Base-by-base conservation (phyloP, 1,284 basidiomycete genomes). In the Amylostereum chailletii region DNA sequence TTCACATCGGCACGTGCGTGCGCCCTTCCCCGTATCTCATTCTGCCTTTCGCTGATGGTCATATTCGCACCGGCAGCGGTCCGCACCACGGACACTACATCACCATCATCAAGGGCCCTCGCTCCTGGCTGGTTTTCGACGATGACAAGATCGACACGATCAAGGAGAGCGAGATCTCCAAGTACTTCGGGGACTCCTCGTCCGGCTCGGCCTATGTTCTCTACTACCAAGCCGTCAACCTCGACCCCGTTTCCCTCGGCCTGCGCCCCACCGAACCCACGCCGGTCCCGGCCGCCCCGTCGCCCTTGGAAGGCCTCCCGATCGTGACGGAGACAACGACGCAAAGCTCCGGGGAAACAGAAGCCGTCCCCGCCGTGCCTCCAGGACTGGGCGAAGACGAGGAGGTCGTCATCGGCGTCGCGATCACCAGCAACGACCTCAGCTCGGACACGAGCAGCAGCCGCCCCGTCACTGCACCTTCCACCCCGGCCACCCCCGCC, bases 81-180 rank as follows among this genome's bases (percentile, higher is more conserved):
- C 92, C 93, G 19, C 87, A 96, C 61, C 95, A 98, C 61, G 95
- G 95, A 0, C 95, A 99, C 71, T 99, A 99, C 65, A 85, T 99
- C 55, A 90, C 94, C 53, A 86, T 98, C 57, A 85, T 97, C 64
- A 92, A 90, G 64, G 89, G 91, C 1, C 74, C 77, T 53, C 87
- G 85, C 34, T 71, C 77, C 34, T 99, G 95, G 95, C 76, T 93
- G 50, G 76, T 96, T 47, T 99, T 97, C 61, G 96, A 99, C 68
- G 96, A 99, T 65, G 92, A 96, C 59, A 87, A 81, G 48, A 91
- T 98, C 47, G 86, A 86, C 42, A 73, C 85, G 5, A 88, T 99
- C 62, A 82, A 88, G 56, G 94, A 98, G 65, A 71, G 71, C 44
- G 94, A 98, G 56, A 94, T 99, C 48, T 77, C 83, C 45, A 89